A percentile compares a stretch with the other conserved stretches of the same genome.
Conservation (phyloP, 805 yeast species). For the Torulaspora delbrueckii region DNA sequence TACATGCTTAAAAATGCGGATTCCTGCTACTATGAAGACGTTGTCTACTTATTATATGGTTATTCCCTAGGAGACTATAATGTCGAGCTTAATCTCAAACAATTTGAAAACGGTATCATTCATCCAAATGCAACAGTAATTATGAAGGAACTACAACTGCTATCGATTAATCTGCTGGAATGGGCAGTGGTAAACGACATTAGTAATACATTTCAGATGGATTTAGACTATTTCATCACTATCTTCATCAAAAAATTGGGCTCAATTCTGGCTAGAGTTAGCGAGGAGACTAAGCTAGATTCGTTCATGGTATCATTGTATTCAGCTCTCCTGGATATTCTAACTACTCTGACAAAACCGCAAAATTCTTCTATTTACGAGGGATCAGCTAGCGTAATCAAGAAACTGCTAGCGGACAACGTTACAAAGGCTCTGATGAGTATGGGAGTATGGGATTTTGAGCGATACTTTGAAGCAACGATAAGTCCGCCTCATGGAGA, state of each 20-base stretch:
- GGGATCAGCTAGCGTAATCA: constrained; percentile 32
- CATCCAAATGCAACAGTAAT: constrained; percentile 1
- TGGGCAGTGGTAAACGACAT: constrained; percentile 38
- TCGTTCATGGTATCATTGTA: constrained; percentile 26
- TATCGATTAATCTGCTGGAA: constrained; percentile 36
- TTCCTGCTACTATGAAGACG: constrained; percentile 36
- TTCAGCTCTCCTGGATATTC: constrained; percentile 27
- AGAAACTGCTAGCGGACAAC: constrained; percentile 35
- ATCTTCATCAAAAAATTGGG: constrained; percentile 24
- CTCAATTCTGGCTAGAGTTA: constrained; percentile 22
- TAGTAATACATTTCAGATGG: constrained; percentile 35
- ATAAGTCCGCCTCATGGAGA: neutral
- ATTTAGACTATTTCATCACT: constrained; percentile 30
- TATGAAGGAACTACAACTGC: constrained; percentile 42
- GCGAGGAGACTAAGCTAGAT: constrained; percentile 21
- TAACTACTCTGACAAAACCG: constrained; percentile 32
- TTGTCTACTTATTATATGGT: constrained; percentile 45
- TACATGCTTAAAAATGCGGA: constrained; percentile 40
- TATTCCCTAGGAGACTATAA: constrained; percentile 18
- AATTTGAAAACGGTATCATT: constrained; percentile 1
- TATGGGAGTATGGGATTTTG: constrained; percentile 19
- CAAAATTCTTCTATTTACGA: constrained; percentile 32
- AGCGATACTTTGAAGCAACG: constrained; percentile 13
- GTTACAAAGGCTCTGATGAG: constrained; percentile 34
- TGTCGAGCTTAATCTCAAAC: constrained; percentile 2